These are phyloP conservation scores for Fusarium nisikadoi DNA, from an alignment of 2,329 filamentous ascomycete species.

Conservation along the genomic window DNA sequence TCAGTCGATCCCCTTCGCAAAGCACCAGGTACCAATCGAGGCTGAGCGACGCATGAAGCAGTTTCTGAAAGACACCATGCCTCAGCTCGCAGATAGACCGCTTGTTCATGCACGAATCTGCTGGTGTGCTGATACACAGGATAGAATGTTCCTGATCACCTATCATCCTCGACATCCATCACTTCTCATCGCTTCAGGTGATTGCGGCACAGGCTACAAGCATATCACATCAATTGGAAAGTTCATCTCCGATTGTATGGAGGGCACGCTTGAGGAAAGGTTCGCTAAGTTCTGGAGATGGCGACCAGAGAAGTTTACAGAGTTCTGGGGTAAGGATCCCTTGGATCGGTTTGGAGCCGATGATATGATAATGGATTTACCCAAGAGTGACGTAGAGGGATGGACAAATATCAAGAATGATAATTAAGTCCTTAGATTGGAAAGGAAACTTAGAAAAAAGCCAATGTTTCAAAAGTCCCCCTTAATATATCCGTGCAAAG, in stretches of 20 bases:
- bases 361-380: conserved; percentile 6
- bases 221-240: conserved; percentile 29
- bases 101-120: conserved; percentile 29
- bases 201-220: conserved; percentile 22
- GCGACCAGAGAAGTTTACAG: conserved; percentile 13
- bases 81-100: conserved; percentile 19
- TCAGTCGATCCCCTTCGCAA: conserved; percentile 22
- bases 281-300: conserved; percentile 28
- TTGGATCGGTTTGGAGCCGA: conserved; percentile 30
- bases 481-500: fast-evolving
- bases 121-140: conserved; percentile 30
- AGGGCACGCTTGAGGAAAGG: conserved; percentile 1
- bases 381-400: not conserved
- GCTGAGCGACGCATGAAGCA: conserved; percentile 17
- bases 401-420: conserved; percentile 14
- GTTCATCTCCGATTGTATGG: conserved; percentile 23
- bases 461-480: fast-evolving
- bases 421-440: fast-evolving
- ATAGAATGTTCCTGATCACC: conserved; percentile 28
- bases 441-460: fast-evolving
- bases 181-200: conserved; percentile 27
- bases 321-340: conserved; percentile 22
- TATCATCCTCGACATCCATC: conserved; percentile 29
- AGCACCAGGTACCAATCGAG: conserved; percentile 23
- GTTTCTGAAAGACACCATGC: conserved; percentile 18